Percentiles rank a stretch among this genome's conserved stretches.
phyloP scores from a whole-genome alignment of 164 flowering plant species.

The Tinospora cordifolia region DNA sequence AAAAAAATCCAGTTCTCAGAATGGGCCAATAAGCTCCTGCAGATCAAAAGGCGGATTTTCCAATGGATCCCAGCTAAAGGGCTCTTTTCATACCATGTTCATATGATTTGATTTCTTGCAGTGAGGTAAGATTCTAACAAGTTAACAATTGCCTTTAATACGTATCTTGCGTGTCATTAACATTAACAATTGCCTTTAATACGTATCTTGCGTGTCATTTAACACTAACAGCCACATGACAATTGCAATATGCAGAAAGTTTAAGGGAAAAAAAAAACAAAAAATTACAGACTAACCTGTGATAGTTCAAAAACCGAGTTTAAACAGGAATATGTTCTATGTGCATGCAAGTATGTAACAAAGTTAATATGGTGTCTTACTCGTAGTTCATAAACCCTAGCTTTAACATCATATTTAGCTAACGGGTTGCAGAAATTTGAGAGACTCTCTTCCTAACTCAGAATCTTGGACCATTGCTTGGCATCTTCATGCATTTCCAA shows the following conservation, averaged over 20 bases:
- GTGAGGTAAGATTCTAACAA: not conserved
- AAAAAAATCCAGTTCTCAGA: too few relatives aligned
- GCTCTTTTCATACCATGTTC: too few relatives aligned
- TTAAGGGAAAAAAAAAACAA: not conserved
- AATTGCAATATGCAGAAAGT: conserved; percentile 1
- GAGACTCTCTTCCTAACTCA: not conserved
- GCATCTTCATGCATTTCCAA: not conserved
- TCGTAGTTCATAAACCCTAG: conserved; percentile 1
- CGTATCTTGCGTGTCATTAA: not conserved
- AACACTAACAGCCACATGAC: not conserved
- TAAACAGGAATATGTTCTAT: conserved; percentile 5
- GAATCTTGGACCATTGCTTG: not conserved
- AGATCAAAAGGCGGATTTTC: too few relatives aligned
- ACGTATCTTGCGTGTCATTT: not conserved
- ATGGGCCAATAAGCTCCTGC: too few relatives aligned
- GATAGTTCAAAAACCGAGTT: not conserved
- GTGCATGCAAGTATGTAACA: conserved; percentile 14
- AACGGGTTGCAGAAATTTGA: not conserved
- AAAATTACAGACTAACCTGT: not conserved
- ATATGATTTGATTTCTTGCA: too few relatives aligned
- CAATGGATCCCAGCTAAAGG: too few relatives aligned
- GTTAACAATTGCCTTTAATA: not conserved
- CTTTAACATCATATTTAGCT: conserved; percentile 1
- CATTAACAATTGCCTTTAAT: not conserved
- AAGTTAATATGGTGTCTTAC: conserved; percentile 5